phyloP scores from a whole-genome alignment of 2,329 filamentous ascomycete species.

The Phoma sp. region DNA sequence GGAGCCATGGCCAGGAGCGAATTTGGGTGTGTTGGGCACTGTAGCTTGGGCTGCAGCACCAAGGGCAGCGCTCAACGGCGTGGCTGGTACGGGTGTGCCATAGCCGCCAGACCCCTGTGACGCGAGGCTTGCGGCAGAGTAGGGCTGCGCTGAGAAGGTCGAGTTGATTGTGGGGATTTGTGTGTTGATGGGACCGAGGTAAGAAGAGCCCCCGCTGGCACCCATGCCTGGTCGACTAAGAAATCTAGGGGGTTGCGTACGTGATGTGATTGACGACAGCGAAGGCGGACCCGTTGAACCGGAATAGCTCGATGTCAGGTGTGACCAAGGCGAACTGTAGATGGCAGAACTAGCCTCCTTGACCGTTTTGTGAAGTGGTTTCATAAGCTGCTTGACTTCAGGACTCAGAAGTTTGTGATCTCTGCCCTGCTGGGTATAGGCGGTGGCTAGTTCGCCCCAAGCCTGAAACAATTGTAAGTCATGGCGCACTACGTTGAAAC shows the following conservation, averaged over 20 bases:
- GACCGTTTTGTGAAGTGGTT: slow-evolving; percentile 80
- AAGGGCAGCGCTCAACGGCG: slow-evolving; percentile 85
- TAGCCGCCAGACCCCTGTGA: slow-evolving; percentile 51
- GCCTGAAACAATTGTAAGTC: slow-evolving; percentile 55
- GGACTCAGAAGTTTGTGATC: slow-evolving; percentile 59
- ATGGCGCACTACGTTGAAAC: slow-evolving; percentile 17
- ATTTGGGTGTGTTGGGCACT: slow-evolving; percentile 66
- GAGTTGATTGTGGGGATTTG: slow-evolving; percentile 39
- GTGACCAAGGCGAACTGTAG: slow-evolving; percentile 67
- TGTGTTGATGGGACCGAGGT: slow-evolving; percentile 48
- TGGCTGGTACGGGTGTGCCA: slow-evolving; percentile 73
- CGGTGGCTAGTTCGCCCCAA: slow-evolving; percentile 69
- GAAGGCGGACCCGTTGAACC: slow-evolving; percentile 39
- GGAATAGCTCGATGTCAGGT: slow-evolving; percentile 53
- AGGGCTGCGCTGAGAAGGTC: slow-evolving; percentile 36
- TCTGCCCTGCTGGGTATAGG: slow-evolving; percentile 43
- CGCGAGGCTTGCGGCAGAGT: slow-evolving; percentile 35
- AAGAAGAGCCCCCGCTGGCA: slow-evolving; percentile 30
- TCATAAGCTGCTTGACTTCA: slow-evolving; percentile 76
- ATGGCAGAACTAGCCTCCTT: slow-evolving; percentile 81
- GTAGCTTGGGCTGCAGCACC: slow-evolving; percentile 91
- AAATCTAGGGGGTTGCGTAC: slow-evolving; percentile 42
- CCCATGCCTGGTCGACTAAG: slow-evolving; percentile 35
- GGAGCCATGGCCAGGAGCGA: slow-evolving; percentile 27
- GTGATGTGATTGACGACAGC: slow-evolving; percentile 45